Conservation (phyloP, 176 grass and related monocot species). For the Echinochloa phyllopogon region DNA sequence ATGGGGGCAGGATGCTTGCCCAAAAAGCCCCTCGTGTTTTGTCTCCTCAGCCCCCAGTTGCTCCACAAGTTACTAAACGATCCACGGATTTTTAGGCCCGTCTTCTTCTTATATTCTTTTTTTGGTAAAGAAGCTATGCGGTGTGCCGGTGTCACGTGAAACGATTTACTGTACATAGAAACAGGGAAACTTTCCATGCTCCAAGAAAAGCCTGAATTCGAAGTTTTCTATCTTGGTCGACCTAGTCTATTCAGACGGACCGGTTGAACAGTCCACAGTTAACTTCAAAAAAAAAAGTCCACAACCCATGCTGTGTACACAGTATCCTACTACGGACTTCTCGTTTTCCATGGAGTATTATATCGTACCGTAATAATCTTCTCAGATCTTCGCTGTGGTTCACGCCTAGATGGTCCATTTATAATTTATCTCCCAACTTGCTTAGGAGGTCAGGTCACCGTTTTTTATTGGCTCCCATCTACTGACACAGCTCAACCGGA, state of each 20-base stretch:
- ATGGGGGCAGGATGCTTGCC: neutral
- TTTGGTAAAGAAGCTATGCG: neutral
- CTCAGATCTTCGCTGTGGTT: neutral
- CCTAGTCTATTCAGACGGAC: neutral
- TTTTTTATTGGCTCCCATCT: neutral
- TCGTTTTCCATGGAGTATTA: neutral
- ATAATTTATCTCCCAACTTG: neutral
- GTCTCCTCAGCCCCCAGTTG: neutral
- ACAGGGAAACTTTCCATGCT: neutral
- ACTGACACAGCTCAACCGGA: neutral
- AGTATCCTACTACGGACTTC: neutral
- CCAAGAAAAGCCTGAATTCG: neutral
- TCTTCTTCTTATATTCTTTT: neutral
- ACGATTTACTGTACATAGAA: neutral
- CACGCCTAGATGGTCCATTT: neutral
- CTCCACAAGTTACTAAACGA: neutral
- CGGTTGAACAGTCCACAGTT: neutral
- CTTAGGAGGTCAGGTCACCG: neutral
- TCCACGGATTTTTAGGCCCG: neutral
- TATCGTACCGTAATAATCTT: neutral
- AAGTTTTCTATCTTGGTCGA: neutral
- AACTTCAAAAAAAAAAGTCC: too few species aligned
- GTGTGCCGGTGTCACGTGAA: neutral
- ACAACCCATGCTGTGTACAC: too few species aligned
- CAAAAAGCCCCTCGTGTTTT: constrained; percentile 24